phyloP scores from a whole-genome alignment of 768 basidiomycete genomes.

The Hygrophorus russula region DNA sequence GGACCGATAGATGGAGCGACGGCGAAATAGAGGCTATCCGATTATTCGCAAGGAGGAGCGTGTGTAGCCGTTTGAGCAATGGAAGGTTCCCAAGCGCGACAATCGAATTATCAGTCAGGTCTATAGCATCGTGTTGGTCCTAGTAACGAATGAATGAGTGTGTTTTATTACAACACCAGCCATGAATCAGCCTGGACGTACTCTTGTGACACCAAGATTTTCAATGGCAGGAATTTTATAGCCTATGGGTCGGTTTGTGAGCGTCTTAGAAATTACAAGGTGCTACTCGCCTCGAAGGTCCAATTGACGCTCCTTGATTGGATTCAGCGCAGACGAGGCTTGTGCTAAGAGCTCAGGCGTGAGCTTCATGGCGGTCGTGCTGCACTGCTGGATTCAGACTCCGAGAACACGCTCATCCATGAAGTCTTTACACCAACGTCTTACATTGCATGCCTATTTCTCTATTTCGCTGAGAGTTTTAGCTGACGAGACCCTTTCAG shows the following conservation, averaged over 20 bases:
- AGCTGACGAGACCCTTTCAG: constrained; percentile 21
- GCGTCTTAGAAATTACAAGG: constrained; percentile 9
- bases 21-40: constrained; percentile 75
- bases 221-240: constrained; percentile 93
- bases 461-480: constrained; percentile 10
- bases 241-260: constrained; percentile 35
- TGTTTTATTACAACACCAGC: constrained; percentile 10
- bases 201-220: constrained; percentile 90
- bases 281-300: constrained; percentile 68
- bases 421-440: constrained; percentile 61
- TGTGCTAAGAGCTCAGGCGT: constrained; percentile 88
- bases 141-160: constrained; percentile 18
- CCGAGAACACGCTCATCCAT: constrained; percentile 26
- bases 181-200: constrained; percentile 22
- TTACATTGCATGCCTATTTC: constrained; percentile 43
- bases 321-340: constrained; percentile 66
- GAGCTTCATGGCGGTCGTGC: constrained; percentile 55
- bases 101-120: constrained; percentile 89
- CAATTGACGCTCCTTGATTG: constrained; percentile 81
- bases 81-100: constrained; percentile 76
- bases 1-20: constrained; percentile 72
- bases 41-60: constrained; percentile 84
- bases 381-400: constrained; percentile 7
- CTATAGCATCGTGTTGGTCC: constrained; percentile 92
- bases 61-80: constrained; percentile 71